Evolutionary conservation across 768 basidiomycete species (phyloP).

Genomic region (Suillus subalutaceus): DNA sequence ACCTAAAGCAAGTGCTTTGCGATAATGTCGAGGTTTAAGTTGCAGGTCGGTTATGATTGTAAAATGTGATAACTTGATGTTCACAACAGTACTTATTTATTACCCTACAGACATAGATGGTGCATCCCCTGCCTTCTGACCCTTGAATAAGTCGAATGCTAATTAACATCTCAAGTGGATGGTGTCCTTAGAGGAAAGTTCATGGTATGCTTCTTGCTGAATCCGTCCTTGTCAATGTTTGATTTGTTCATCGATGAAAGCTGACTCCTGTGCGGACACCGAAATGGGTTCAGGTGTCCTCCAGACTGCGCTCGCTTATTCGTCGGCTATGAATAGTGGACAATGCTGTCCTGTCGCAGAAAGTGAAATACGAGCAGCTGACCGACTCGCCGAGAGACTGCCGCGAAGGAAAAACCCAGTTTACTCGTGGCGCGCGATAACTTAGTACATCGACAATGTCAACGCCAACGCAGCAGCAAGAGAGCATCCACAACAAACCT

Average conservation of each 20-base stretch:
- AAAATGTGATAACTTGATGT: background rate
- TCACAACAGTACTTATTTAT: background rate
- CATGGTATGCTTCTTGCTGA: slow-evolving; percentile 54
- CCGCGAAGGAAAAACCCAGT: too few relatives aligned
- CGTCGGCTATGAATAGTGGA: too few relatives aligned
- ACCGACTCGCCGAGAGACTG: too few relatives aligned
- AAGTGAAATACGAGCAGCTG: too few relatives aligned
- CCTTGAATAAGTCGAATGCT: slow-evolving; percentile 12
- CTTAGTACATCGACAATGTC: too few relatives aligned
- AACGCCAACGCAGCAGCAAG: too few relatives aligned
- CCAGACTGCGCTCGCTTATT: slow-evolving; percentile 88
- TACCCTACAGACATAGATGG: slow-evolving; percentile 62
- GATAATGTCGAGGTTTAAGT: slow-evolving; percentile 89
- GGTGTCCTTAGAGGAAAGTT: slow-evolving; percentile 95
- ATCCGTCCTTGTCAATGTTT: slow-evolving; percentile 7
- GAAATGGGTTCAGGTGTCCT: slow-evolving; percentile 91
- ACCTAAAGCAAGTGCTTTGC: slow-evolving; percentile 55
- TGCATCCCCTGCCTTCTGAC: slow-evolving; percentile 16
- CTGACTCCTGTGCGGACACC: slow-evolving; percentile 57
- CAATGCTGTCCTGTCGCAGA: slow-evolving; percentile 22
- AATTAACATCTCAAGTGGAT: slow-evolving; percentile 60
- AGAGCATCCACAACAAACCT: too few relatives aligned
- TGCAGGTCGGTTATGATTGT: slow-evolving; percentile 62
- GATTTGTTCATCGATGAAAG: slow-evolving; percentile 11
- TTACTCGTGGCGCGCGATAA: too few relatives aligned